Evolutionary conservation across 2,329 filamentous ascomycete genomes (phyloP), one percentile per base, ranked within the genome.

Genomic region (Fusarium sp.): DNA sequence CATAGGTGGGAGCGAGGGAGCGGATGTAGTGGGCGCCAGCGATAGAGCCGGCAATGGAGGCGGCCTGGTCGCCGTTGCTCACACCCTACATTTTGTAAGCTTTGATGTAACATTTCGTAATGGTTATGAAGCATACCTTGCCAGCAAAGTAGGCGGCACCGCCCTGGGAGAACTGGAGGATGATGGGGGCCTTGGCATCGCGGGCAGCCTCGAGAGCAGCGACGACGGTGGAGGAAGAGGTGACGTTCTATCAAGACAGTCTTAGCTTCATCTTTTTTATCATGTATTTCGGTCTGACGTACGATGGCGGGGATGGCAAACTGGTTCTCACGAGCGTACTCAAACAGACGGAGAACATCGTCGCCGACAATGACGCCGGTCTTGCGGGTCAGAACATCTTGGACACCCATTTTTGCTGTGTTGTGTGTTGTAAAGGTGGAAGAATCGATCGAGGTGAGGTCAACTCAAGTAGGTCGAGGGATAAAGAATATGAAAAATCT

Each of bases 21-120:
- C 95, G 94, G 87, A 98, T 94, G 89, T 94, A 98, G 88, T 98
- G 94, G 78, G 96, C 96, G 79, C 90, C 95, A 73, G 96, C 95
- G 75, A 98, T 86, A 83, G 94, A 88, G 83, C 96, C 96, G 67
- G 92, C 92, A 82, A 99, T 93, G 77, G 95, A 97, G 71, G 95
- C 96, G 80, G 92, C 88, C 87, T 98, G 96, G 86, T 95, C 85
- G 72, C 80, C 81, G 84, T 98, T 97, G 86, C 90, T 86, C 80
- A 97, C 90, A 82, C 93, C 94, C 92, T 84, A 38, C 85, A 69
- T 63, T 67, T 38, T 46, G 56, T 61, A 36, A 62, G 60, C 69
- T 72, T 81, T 66, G 70, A 66, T 22, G 38, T 51, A 27, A 55
- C 51, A 12, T 44, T 10, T 40, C 10, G 24, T 53, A 14, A 33